Percentiles rank a stretch among this genome's conserved stretches.
Conservation (phyloP, 139 green algal genomes). For the Tetradesmus obliquus region DNA sequence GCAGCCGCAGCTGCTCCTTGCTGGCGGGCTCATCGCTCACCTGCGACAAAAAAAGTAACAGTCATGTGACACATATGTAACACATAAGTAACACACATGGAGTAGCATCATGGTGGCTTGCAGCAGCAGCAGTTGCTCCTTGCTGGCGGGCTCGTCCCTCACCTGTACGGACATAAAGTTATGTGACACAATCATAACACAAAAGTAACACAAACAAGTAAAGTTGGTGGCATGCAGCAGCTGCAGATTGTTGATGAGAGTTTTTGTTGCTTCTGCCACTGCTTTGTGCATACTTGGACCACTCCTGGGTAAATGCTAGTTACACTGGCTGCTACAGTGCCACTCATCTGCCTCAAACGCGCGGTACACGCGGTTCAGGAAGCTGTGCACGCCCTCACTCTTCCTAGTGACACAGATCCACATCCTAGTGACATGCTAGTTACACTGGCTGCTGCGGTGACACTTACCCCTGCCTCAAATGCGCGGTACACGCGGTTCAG, state of each 20-base stretch:
- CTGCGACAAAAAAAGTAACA: background rate
- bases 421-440: background rate
- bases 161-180: background rate
- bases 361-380: slow-evolving; percentile 86
- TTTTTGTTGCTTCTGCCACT: too few relatives aligned
- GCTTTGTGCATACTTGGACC: too few relatives aligned
- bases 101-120: slow-evolving; percentile 89
- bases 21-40: slow-evolving; percentile 68
- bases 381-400: slow-evolving; percentile 53
- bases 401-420: too few relatives aligned
- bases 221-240: too few relatives aligned
- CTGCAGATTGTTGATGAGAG: too few relatives aligned
- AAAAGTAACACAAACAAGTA: background rate
- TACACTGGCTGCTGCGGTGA: background rate
- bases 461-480: slow-evolving; percentile 57
- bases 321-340: background rate
- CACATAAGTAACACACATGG: background rate
- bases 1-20: slow-evolving; percentile 85
- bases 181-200: background rate
- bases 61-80: background rate
- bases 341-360: slow-evolving; percentile 66
- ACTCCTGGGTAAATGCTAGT: background rate
- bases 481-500: slow-evolving; percentile 90
- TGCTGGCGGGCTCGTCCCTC: slow-evolving; percentile 50
- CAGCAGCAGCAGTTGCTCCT: slow-evolving; percentile 87